phyloP scores from a whole-genome alignment of 495 filamentous ascomycete genomes.

The Patellaria atrata region DNA sequence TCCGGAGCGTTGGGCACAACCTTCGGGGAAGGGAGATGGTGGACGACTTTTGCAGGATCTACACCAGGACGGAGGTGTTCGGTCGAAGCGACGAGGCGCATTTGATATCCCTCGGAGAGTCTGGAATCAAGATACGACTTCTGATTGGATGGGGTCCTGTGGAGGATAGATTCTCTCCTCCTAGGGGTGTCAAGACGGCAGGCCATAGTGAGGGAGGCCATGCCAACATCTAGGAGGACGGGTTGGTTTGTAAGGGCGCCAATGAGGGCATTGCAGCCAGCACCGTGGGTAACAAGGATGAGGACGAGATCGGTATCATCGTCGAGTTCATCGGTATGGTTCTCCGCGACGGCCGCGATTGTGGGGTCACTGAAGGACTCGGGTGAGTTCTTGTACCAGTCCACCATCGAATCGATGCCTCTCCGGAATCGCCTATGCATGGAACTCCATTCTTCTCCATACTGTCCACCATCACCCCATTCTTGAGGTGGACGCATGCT shows the following conservation, averaged over 20 bases:
- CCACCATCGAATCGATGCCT: constrained; percentile 59
- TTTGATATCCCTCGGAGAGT: constrained; percentile 50
- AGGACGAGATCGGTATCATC: constrained; percentile 59
- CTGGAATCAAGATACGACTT: constrained; percentile 26
- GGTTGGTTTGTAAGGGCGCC: constrained; percentile 81
- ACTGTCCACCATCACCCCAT: constrained; percentile 78
- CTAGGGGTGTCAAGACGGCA: constrained; percentile 41
- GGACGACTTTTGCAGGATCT: constrained; percentile 19
- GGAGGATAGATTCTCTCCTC: background rate
- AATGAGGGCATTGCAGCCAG: constrained; percentile 91
- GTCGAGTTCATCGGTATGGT: constrained; percentile 23
- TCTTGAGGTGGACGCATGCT: constrained; percentile 59
- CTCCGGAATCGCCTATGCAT: constrained; percentile 84
- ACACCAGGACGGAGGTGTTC: constrained; percentile 58
- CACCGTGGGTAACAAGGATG: constrained; percentile 93
- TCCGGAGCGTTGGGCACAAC: constrained; percentile 4
- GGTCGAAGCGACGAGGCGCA: constrained; percentile 60
- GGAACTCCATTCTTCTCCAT: constrained; percentile 83
- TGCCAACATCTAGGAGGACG: constrained; percentile 73
- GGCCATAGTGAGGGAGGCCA: constrained; percentile 85
- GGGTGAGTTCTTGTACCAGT: constrained; percentile 52
- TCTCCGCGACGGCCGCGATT: background rate
- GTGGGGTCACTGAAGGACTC: too few relatives aligned
- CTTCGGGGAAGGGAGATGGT: constrained; percentile 11
- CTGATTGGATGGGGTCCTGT: constrained; percentile 2